Base-by-base conservation (phyloP, 2,329 filamentous ascomycete genomes). In the Mariannaea elegans region DNA sequence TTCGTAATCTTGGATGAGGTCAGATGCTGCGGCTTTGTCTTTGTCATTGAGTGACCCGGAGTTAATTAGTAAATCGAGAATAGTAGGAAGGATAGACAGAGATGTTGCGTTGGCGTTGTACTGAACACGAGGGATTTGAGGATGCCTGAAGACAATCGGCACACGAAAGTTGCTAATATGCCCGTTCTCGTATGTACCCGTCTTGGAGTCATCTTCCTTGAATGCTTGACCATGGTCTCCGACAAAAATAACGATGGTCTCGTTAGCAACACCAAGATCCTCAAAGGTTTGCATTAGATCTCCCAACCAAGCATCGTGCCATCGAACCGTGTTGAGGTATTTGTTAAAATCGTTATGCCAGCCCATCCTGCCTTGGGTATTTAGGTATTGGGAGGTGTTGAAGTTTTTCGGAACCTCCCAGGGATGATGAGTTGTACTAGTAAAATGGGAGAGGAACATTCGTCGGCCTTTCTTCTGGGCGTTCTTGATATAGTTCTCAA, bases 191-290 rank as follows among this genome's bases (percentile, higher is more conserved):
- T 75, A 75, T 3, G 76, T 76, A 1, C 74, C 65, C 19, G 74
- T 66, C 29, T 70, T 59, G 5, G 65, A 65, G 29, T 58, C 68
- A 24, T 75, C 73, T 16, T 77, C 75, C 8, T 72, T 69, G 56
- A 77, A 75, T 0, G 75, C 72, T 32, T 74, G 65, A 3, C 75
- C 75, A 23, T 77, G 75, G 45, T 77, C 75, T 6, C 75, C 75
- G 1, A 73, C 71, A 13, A 75, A 68, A 36, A 77, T 68, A 5
- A 75, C 64, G 0, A 77, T 68, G 2, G 75, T 77, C 59, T 77
- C 74, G 21, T 77, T 68, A 7, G 74, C 63, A 7, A 76, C 74
- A 3, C 68, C 73, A 12, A 69, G 59, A 14, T 75, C 70, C 2
- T 77, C 72, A 4, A 77, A 66, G 4, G 75, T 65, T 18, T 70